Conservation (phyloP, 2,329 filamentous ascomycete genomes). For the Knoxdaviesia proteae region DNA sequence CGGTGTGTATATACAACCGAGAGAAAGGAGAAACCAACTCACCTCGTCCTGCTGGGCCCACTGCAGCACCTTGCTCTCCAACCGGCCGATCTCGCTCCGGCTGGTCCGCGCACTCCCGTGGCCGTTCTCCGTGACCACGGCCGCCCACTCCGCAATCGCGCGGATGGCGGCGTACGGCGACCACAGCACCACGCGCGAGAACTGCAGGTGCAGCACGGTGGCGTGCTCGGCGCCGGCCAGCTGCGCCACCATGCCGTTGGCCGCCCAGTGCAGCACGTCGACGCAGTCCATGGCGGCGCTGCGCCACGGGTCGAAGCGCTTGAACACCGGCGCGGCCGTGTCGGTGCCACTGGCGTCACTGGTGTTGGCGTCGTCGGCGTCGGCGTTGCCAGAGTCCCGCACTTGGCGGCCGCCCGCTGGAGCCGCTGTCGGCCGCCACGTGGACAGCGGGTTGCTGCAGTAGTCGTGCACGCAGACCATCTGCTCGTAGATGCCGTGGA, state of each 20-base stretch:
- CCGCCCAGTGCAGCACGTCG: slow-evolving; percentile 36
- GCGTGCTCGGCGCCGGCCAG: slow-evolving; percentile 29
- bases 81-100: too few relatives aligned
- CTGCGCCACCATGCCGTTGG: slow-evolving; percentile 27
- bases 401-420: too few relatives aligned
- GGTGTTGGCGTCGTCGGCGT: too few relatives aligned
- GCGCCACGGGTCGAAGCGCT: slow-evolving; percentile 14
- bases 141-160: slow-evolving; percentile 19
- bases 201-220: slow-evolving; percentile 32
- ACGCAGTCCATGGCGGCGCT: slow-evolving; percentile 24
- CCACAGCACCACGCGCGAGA: slow-evolving; percentile 29
- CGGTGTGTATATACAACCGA: too few relatives aligned
- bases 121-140: slow-evolving; percentile 16
- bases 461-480: too few relatives aligned
- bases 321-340: slow-evolving; percentile 4
- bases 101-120: neutral
- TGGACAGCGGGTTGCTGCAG: too few relatives aligned
- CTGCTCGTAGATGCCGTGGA: too few relatives aligned
- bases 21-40: slow-evolving; percentile 1
- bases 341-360: slow-evolving; percentile 1
- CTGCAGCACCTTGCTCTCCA: slow-evolving; percentile 11
- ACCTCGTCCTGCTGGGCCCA: slow-evolving; percentile 14
- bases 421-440: too few relatives aligned
- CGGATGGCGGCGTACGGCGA: slow-evolving; percentile 12
- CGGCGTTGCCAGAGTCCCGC: too few relatives aligned